Conservation (phyloP, 345 rosid species). For the Salix koriyanagi region DNA sequence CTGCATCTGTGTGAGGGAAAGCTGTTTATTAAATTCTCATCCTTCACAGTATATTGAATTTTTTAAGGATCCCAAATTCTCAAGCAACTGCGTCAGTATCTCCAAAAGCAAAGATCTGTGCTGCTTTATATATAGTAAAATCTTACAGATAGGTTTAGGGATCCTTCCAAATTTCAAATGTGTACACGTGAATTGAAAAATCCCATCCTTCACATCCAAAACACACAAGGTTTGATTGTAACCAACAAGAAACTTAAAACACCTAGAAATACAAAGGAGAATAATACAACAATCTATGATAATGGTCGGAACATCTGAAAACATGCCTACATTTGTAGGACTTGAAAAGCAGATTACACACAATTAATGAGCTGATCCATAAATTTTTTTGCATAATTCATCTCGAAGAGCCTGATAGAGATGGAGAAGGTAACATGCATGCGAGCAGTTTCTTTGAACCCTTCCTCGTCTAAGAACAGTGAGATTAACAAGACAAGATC, state of each 20-base stretch:
- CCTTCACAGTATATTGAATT: neutral
- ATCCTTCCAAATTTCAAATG: neutral
- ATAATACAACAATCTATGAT: neutral
- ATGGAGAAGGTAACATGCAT: slow-evolving; percentile 12
- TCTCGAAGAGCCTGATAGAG: neutral
- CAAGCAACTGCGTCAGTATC: neutral
- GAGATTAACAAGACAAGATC: slow-evolving; percentile 38
- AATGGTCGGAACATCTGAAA: neutral
- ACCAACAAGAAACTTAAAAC: neutral
- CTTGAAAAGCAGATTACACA: neutral
- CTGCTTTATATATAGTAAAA: neutral
- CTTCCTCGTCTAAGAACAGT: slow-evolving; percentile 43
- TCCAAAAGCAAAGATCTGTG: neutral
- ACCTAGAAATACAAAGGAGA: neutral
- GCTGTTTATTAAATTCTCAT: neutral
- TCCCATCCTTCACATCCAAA: neutral
- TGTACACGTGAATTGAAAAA: neutral
- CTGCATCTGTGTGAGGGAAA: slow-evolving; percentile 26
- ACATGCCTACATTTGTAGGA: neutral
- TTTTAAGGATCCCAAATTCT: neutral
- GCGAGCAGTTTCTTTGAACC: slow-evolving; percentile 33
- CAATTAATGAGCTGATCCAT: neutral
- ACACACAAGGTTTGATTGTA: neutral
- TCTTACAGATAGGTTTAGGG: neutral
- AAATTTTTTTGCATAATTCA: neutral